Base-by-base conservation (phyloP, 345 rosid genomes). In the Melastoma malabathricum region DNA sequence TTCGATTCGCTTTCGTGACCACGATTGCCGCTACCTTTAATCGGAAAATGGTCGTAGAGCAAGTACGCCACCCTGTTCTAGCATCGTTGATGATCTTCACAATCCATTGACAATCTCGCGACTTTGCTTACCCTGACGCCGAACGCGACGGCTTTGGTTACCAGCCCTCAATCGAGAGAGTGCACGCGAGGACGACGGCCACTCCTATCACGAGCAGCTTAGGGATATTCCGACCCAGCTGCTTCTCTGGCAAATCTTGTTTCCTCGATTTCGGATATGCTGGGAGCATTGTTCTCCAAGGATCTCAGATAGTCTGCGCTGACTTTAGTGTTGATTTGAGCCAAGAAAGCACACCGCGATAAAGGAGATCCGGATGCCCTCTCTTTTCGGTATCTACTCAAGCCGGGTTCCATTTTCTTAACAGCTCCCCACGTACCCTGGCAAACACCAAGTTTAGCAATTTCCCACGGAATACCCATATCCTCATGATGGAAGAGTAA, bases 401-500 rank as follows among this genome's bases (percentile, higher is more conserved):
- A 52, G 25, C 85, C 96, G 47, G 93, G 95, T 29, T 92, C 98
- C 1, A 90, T 69, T 57, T 92, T 92, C 82, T 86, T 84, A 54
- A 92, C 98, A 10, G 96, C 87, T 68, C 95, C 95, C 98, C 98
- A 92, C 98, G 82, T 92, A 14, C 98, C 96, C 54, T 84, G 95
- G 55, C 89, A 68, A 54, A 92, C 76, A 43, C 98, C 96, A 15
- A 92, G 84, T 65, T 92, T 92, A 1, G 98, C 96, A 57, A 92
- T 84, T 68, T 86, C 87, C 95, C 95, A 78, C 0, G 98, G 95
- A 49, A 92, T 86, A 34, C 98, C 98, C 98, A 92, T 92, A 68
- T 92, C 89, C 48, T 92, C 98, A 15, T 92, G 73, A 69, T 92
- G 98, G 73, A 92, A 92, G 15, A 92, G 80, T 54, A 86, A 52